A percentile compares a stretch with the other conserved stretches of the same genome.
Evolutionary conservation across 2,329 filamentous ascomycete genomes (phyloP).

Genomic region (Fusarium subtropicale): DNA sequence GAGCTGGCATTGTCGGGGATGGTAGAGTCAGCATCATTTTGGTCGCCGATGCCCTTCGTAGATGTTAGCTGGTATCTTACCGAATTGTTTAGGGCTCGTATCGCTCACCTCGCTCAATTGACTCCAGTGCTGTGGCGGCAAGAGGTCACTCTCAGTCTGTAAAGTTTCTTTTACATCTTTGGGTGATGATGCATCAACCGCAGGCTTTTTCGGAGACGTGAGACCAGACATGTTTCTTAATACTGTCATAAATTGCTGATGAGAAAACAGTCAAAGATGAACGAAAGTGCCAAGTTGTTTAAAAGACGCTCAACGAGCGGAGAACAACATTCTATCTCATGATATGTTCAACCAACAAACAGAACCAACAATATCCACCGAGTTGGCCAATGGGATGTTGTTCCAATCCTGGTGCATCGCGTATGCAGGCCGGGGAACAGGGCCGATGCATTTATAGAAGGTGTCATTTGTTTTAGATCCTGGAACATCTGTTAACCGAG

Average conservation of each 20-base stretch:
- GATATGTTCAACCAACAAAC: not conserved
- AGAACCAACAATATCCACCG: not conserved
- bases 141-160: not conserved
- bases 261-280: rapidly evolving
- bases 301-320: not conserved
- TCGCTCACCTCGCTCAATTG: not conserved
- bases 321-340: not conserved
- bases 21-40: not conserved
- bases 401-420: not conserved
- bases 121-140: not conserved
- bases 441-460: not conserved
- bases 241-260: rapidly evolving
- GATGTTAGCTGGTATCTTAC: rapidly evolving
- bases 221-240: not conserved
- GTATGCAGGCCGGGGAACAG: not conserved
- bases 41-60: not conserved
- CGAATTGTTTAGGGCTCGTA: rapidly evolving
- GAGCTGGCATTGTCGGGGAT: not conserved
- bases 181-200: rapidly evolving
- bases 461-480: not conserved
- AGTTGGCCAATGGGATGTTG: not conserved
- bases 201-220: not conserved
- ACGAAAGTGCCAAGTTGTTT: not conserved
- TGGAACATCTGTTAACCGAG: not conserved
- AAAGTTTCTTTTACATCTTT: rapidly evolving